These are phyloP conservation scores for Heliamphora exappendiculata DNA, from an alignment of 148 eudicot genomes.

Conservation along the genomic window DNA sequence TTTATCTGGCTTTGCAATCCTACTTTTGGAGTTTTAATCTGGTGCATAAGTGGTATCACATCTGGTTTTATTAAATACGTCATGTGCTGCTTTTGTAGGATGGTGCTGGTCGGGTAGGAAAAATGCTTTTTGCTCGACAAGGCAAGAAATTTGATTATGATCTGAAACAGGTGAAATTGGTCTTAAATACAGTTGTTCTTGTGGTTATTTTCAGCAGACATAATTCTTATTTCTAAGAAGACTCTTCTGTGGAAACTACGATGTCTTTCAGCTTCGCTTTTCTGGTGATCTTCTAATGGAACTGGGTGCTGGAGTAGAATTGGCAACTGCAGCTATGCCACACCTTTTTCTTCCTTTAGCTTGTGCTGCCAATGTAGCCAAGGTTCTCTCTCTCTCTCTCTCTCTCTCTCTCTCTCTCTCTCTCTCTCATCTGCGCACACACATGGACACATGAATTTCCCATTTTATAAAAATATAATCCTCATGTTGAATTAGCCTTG, in stretches of 20 bases:
- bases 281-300: conserved; percentile 95
- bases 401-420: neutral
- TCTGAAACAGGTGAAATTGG: conserved; percentile 67
- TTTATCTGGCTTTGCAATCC: neutral
- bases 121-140: conserved; percentile 94
- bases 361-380: conserved; percentile 91
- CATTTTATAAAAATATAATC: neutral
- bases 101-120: conserved; percentile 97
- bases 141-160: conserved; percentile 98
- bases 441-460: neutral
- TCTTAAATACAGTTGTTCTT: neutral
- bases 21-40: neutral
- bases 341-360: conserved; percentile 96
- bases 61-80: neutral
- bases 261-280: conserved; percentile 68
- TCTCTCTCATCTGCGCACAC: neutral
- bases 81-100: conserved; percentile 42
- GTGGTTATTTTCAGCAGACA: neutral
- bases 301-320: conserved; percentile 92
- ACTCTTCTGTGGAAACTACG: neutral
- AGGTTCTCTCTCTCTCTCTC: conserved; percentile 35
- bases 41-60: conserved; percentile 1
- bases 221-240: neutral
- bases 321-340: conserved; percentile 90
- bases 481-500: conserved; percentile 7